Evolutionary conservation across 768 basidiomycete genomes (phyloP).

Genomic region (Cystobasidium onofrii): DNA sequence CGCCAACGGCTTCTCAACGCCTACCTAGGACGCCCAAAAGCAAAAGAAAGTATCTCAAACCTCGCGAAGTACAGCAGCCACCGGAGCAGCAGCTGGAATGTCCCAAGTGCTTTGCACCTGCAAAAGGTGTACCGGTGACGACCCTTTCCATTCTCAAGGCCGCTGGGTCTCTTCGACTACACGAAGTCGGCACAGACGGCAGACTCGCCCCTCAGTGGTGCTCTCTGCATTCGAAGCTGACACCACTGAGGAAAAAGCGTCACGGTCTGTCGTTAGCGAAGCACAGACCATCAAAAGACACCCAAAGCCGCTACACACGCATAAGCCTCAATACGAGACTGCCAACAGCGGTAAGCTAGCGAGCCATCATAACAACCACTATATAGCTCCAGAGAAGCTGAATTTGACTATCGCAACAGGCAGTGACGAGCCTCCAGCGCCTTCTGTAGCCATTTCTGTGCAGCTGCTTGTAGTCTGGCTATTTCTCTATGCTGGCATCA

Average conservation of each 20-base stretch:
- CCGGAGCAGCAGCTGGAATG: too few species aligned
- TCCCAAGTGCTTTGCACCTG: too few species aligned
- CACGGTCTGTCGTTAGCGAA: neutral
- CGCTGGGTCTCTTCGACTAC: neutral
- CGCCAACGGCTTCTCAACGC: too few species aligned
- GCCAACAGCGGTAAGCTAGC: neutral
- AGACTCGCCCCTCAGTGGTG: neutral
- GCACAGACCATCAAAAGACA: slow-evolving; percentile 1
- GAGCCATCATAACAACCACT: neutral
- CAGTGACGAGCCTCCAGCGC: neutral
- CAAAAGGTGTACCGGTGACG: too few species aligned
- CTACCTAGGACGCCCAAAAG: too few species aligned
- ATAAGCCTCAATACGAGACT: neutral
- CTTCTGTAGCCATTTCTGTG: neutral
- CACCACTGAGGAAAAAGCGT: neutral
- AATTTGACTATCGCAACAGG: neutral
- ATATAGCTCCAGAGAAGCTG: too few species aligned
- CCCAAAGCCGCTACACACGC: neutral
- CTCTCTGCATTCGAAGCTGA: neutral
- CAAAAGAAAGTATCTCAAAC: too few species aligned
- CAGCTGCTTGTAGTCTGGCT: slow-evolving; percentile 6
- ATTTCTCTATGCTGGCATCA: slow-evolving; percentile 6
- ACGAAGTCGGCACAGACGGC: slow-evolving; percentile 10
- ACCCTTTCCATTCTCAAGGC: too few species aligned
- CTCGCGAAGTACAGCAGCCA: neutral